Base-by-base conservation (phyloP, 129 eudicot species). In the Artemisia argyi region DNA sequence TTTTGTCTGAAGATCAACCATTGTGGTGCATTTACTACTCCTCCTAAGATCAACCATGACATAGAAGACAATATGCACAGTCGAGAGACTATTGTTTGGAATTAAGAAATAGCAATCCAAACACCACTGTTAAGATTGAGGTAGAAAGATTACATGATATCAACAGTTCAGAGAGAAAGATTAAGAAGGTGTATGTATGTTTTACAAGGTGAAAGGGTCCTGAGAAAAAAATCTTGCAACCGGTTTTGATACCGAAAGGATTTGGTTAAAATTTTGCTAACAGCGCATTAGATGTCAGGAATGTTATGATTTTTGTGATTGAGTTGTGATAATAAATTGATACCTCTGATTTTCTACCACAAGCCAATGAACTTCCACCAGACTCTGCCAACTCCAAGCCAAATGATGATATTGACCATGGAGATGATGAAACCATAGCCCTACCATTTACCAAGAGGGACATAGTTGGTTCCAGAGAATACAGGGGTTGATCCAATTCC, bases 361-460 rank as follows among this genome's bases (percentile, higher is more conserved):
- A 94, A 83, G 60, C 97, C 99, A 8, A 94, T 80, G 80, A 79
- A 76, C 85, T 94, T 94, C 99, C 99, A 94, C 99, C 99, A 94
- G 67, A 83, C 78, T n/a, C 99, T 96, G 68, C 99, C 99, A 64
- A 90, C 91, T 68, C 99, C 99, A 60, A 94, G 97, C 99, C 99
- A 94, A 67, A 94, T 94, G 55, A 90, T 75, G 61, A 94, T 78
- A 75, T 94, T 94, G 73, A 90, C 94, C 54, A 94, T 73, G 5
- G 99, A 94, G 77, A 84, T 75, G 55, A 94, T 20, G 80, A 94
- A 88, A 15, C n/a, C n/a, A n/a, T n/a, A n/a, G n/a, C n/a, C n/a
- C n/a, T n/a, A n/a, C n/a, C n/a, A n/a, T n/a, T n/a, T n/a, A n/a
- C n/a, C n/a, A n/a, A n/a, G n/a, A n/a, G 96, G 98, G 7, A 94